These are phyloP conservation scores for Elsinoe arachidis DNA, from an alignment of 2,329 filamentous ascomycete species.

Conservation along the genomic window DNA sequence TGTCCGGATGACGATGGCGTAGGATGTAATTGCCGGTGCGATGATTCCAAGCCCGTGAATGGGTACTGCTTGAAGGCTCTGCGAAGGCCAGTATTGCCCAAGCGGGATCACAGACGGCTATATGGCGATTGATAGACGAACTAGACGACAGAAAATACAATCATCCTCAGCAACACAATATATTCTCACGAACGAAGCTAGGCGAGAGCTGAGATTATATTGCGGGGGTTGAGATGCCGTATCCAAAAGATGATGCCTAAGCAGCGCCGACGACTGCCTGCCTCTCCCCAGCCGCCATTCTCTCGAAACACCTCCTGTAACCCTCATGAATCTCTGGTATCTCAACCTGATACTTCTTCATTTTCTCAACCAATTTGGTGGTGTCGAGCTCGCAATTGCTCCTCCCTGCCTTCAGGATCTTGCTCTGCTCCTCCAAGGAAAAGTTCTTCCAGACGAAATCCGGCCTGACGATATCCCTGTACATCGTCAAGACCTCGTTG, in stretches of 20 bases:
- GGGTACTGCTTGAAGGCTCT: conserved; percentile 5
- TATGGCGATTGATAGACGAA: not conserved
- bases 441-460: conserved; percentile 58
- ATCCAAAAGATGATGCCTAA: not conserved
- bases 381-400: conserved; percentile 58
- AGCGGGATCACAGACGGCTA: not conserved
- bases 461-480: conserved; percentile 55
- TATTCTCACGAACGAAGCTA: not conserved
- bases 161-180: not conserved
- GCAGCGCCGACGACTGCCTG: not conserved
- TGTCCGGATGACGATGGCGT: conserved; percentile 2
- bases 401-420: conserved; percentile 58
- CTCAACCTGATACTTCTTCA: conserved; percentile 50
- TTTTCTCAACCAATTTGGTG: conserved; percentile 51
- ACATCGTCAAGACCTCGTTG: conserved; percentile 57
- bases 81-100: not conserved
- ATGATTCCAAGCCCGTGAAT: not conserved
- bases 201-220: too few species aligned
- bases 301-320: conserved; percentile 53
- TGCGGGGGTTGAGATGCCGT: not conserved
- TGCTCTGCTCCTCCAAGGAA: conserved; percentile 55
- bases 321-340: conserved; percentile 55
- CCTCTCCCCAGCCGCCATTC: conserved; percentile 40
- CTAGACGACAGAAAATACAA: not conserved
- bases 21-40: conserved; percentile 10